A percentile compares a stretch with the other conserved stretches of the same genome.
Conservation (phyloP, 352 stramenopile species). For the Globisporangium spiculum region DNA sequence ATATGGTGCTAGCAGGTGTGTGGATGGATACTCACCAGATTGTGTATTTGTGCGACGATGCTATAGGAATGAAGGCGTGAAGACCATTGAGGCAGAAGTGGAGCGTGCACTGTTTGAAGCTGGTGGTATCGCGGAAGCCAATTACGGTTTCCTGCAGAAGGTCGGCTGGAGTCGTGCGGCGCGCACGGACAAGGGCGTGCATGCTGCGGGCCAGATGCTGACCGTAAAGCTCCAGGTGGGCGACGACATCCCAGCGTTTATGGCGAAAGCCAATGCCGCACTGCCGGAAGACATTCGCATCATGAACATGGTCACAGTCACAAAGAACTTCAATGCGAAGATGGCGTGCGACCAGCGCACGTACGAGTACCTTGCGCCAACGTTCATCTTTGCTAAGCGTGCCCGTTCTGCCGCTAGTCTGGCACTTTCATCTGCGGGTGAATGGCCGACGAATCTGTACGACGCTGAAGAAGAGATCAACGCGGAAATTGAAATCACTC, state of each 20-base stretch:
- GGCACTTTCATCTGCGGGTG: neutral
- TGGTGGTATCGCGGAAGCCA: constrained; percentile 82
- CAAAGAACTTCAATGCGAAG: constrained; percentile 91
- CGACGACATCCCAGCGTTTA: constrained; percentile 63
- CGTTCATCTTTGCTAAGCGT: constrained; percentile 79
- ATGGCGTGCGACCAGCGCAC: constrained; percentile 85
- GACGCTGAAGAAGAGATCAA: constrained; percentile 42
- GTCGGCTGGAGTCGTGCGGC: constrained; percentile 87
- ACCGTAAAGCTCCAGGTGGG: constrained; percentile 84
- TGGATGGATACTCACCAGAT: neutral
- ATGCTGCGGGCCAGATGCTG: constrained; percentile 83
- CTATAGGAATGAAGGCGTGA: constrained; percentile 78
- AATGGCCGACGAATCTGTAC: constrained; percentile 34
- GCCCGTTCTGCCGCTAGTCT: neutral
- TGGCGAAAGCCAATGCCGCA: constrained; percentile 63
- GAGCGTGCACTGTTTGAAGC: constrained; percentile 86
- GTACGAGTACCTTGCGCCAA: constrained; percentile 90
- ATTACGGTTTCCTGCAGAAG: constrained; percentile 90
- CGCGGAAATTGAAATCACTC: constrained; percentile 49
- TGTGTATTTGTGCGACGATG: neutral
- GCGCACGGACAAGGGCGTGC: constrained; percentile 90
- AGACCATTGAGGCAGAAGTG: constrained; percentile 90
- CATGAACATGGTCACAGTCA: constrained; percentile 80
- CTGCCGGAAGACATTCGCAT: constrained; percentile 84
- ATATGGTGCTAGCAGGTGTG: neutral